Percentiles rank a stretch among this genome's conserved stretches.
Evolutionary conservation across 805 yeast genomes (phyloP).

Genomic region (Starmerella apicola): DNA sequence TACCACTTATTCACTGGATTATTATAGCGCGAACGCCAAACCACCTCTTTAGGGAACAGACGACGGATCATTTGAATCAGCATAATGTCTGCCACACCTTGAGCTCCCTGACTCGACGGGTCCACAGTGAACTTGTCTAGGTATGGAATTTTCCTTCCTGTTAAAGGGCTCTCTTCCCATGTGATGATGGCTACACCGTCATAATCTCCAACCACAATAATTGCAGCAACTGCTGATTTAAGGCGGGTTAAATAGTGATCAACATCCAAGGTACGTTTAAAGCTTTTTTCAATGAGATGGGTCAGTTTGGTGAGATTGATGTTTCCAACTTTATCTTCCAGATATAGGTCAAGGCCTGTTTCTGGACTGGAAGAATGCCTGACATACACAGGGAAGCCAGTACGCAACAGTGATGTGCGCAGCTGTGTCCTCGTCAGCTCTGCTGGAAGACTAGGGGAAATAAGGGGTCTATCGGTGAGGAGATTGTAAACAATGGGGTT

Average conservation of each 20-base stretch:
- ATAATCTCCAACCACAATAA: constrained; percentile 83
- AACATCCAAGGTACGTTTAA: constrained; percentile 53
- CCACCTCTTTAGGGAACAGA: constrained; percentile 54
- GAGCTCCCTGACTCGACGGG: constrained; percentile 71
- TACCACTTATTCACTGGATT: constrained; percentile 98
- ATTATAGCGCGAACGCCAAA: constrained; percentile 79
- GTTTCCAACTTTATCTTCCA: constrained; percentile 29
- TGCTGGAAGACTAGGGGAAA: constrained; percentile 83
- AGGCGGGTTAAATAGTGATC: constrained; percentile 58
- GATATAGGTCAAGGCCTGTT: constrained; percentile 32
- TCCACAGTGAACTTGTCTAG: constrained; percentile 90
- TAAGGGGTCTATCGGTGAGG: constrained; percentile 78
- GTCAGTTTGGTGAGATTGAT: constrained; percentile 49
- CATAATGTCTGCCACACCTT: constrained; percentile 86
- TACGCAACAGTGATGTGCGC: constrained; percentile 67
- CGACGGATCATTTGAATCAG: constrained; percentile 63
- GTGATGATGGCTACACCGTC: constrained; percentile 93
- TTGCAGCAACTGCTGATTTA: constrained; percentile 52
- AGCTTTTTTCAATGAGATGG: constrained; percentile 62
- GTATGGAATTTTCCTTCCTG: constrained; percentile 48
- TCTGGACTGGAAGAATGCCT: constrained; percentile 22
- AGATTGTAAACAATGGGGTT: constrained; percentile 87
- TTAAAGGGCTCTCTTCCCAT: constrained; percentile 41
- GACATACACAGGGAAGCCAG: constrained; percentile 52
- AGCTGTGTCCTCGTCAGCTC: constrained; percentile 41